These are phyloP conservation scores for Tylopilus felleus DNA, from an alignment of 768 basidiomycete species.

Conservation along the genomic window DNA sequence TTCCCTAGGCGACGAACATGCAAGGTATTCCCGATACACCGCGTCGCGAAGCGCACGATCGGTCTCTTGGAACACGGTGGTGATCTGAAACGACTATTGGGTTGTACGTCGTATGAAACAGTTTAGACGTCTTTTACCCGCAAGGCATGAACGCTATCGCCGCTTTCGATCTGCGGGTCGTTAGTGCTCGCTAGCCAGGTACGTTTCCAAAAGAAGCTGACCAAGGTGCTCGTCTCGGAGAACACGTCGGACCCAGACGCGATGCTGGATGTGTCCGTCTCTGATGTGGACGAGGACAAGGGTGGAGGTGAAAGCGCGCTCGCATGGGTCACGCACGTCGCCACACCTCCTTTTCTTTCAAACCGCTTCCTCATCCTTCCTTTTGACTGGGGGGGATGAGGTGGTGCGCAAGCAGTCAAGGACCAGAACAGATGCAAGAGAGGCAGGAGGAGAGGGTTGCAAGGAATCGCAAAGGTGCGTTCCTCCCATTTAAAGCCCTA, in stretches of 20 bases:
- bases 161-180: constrained; percentile 3
- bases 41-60: constrained; percentile 3
- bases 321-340: neutral
- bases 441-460: too few relatives aligned
- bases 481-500: neutral
- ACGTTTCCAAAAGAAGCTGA: neutral
- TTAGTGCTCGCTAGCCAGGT: neutral
- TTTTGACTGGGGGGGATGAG: neutral
- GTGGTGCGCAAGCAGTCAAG: neutral
- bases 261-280: neutral
- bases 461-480: neutral
- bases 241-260: neutral
- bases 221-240: constrained; percentile 17
- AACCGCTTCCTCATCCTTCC: neutral
- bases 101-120: neutral
- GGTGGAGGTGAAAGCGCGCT: neutral
- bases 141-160: neutral
- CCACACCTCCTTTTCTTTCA: neutral
- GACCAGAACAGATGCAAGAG: neutral
- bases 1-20: neutral
- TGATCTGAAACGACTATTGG: constrained; percentile 8
- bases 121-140: neutral
- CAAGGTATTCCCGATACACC: constrained; percentile 11
- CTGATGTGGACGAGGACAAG: neutral
- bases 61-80: constrained; percentile 7